Conservation (phyloP, 2,329 filamentous ascomycete genomes). For the Xylariaceae sp. region DNA sequence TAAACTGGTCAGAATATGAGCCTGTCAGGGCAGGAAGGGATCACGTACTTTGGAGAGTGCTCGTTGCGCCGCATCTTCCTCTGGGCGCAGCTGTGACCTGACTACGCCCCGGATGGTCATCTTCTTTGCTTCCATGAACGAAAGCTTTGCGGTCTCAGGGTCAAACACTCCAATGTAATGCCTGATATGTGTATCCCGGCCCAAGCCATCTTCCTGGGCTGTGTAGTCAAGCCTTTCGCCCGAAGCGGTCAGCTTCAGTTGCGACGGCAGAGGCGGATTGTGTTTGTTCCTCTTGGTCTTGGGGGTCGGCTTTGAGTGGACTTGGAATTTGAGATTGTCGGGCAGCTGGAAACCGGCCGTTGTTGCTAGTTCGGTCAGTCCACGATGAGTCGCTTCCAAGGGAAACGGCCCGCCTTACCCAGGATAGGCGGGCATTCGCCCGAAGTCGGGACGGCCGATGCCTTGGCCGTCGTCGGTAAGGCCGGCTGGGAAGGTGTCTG, state of each 20-base stretch:
- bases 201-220: slow-evolving; percentile 42
- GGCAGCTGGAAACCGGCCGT: slow-evolving; percentile 33
- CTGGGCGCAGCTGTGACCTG: slow-evolving; percentile 44
- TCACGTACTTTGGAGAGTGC: slow-evolving; percentile 28
- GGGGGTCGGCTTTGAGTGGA: slow-evolving; percentile 34
- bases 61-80: slow-evolving; percentile 35
- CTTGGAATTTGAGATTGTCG: slow-evolving; percentile 35
- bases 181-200: slow-evolving; percentile 40
- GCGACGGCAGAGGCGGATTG: slow-evolving; percentile 25
- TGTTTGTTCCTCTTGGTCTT: slow-evolving; percentile 32
- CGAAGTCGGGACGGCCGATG: slow-evolving; percentile 38
- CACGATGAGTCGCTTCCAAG: background rate
- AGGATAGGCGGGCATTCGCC: slow-evolving; percentile 45
- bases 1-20: slow-evolving; percentile 13
- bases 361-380: slow-evolving; percentile 25
- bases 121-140: slow-evolving; percentile 57
- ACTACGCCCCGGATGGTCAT: slow-evolving; percentile 53
- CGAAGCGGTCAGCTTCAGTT: slow-evolving; percentile 51
- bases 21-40: background rate
- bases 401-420: slow-evolving; percentile 32
- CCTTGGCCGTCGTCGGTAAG: slow-evolving; percentile 31
- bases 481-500: slow-evolving; percentile 28
- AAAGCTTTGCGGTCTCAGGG: slow-evolving; percentile 48
- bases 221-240: slow-evolving; percentile 54
- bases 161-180: slow-evolving; percentile 62